phyloP scores from a whole-genome alignment of 176 grass and related monocot species.

The Aechmea fasciata region DNA sequence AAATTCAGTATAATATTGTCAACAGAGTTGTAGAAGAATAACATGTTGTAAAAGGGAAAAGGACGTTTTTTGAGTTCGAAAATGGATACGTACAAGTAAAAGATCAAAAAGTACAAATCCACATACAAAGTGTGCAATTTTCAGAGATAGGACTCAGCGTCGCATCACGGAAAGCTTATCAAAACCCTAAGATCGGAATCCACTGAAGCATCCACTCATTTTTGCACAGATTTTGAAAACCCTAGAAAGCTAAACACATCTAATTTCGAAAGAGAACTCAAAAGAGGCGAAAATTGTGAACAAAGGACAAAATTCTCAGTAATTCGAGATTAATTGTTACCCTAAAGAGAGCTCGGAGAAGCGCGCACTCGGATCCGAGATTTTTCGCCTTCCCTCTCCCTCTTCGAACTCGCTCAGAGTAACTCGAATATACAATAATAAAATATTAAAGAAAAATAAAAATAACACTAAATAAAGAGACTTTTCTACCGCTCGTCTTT shows the following conservation, averaged over 20 bases:
- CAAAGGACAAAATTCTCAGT: background rate
- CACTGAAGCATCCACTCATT: background rate
- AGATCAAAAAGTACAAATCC: background rate
- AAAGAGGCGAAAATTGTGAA: background rate
- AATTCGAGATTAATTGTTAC: background rate
- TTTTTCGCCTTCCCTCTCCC: background rate
- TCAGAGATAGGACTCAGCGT: background rate
- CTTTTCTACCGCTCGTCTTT: background rate
- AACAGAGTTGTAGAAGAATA: background rate
- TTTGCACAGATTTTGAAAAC: background rate
- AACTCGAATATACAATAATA: background rate
- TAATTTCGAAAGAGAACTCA: background rate
- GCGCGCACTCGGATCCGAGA: background rate
- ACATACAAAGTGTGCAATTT: background rate
- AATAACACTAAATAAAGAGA: background rate
- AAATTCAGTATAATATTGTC: background rate
- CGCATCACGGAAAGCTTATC: background rate
- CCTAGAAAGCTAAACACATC: background rate
- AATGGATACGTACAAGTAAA: background rate
- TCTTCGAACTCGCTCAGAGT: background rate
- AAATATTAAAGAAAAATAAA: background rate
- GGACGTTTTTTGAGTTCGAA: background rate
- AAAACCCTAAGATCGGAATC: background rate
- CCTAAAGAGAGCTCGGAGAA: background rate
- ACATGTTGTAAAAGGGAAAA: background rate